phyloP scores from a whole-genome alignment of 73 alveolate species.

The Uronychia binucleata region DNA sequence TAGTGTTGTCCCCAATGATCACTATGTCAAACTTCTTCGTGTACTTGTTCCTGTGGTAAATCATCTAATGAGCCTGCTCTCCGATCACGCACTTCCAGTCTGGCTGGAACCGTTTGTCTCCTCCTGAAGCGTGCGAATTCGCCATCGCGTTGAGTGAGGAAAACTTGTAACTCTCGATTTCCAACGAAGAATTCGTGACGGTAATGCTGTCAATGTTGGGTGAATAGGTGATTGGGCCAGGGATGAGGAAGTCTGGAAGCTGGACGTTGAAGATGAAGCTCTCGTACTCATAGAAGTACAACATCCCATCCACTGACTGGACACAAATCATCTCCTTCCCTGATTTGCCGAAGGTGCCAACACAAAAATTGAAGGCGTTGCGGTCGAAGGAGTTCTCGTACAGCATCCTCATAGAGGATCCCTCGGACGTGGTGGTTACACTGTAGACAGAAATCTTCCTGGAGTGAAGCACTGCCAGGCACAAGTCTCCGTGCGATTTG shows the following conservation, averaged over 20 bases:
- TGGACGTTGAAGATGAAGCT: conserved; percentile 36
- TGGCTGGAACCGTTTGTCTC: conserved; percentile 61
- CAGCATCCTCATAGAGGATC: conserved; percentile 40
- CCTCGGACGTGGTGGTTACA: conserved; percentile 57
- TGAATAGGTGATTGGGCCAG: conserved; percentile 83
- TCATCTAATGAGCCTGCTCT: conserved; percentile 68
- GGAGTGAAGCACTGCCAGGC: conserved; percentile 74
- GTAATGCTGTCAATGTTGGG: conserved; percentile 46
- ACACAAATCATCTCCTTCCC: conserved; percentile 67
- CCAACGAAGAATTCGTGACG: conserved; percentile 56
- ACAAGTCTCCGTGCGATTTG: conserved; percentile 46
- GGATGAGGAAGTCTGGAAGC: conserved; percentile 73
- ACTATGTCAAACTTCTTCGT: conserved; percentile 74
- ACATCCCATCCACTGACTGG: conserved; percentile 82
- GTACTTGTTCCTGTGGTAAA: conserved; percentile 55
- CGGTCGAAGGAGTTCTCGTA: conserved; percentile 69
- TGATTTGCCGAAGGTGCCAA: conserved; percentile 74
- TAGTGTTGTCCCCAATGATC: conserved; percentile 65
- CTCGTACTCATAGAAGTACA: conserved; percentile 68
- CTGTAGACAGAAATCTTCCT: conserved; percentile 60
- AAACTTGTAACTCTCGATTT: conserved; percentile 65
- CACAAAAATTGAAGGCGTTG: conserved; percentile 72
- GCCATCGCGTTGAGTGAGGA: conserved; percentile 48
- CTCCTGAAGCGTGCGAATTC: conserved; percentile 18
- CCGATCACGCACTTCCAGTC: conserved; percentile 83